Conservation (phyloP, 768 basidiomycete genomes). For the Leccinum subtestaceum region DNA sequence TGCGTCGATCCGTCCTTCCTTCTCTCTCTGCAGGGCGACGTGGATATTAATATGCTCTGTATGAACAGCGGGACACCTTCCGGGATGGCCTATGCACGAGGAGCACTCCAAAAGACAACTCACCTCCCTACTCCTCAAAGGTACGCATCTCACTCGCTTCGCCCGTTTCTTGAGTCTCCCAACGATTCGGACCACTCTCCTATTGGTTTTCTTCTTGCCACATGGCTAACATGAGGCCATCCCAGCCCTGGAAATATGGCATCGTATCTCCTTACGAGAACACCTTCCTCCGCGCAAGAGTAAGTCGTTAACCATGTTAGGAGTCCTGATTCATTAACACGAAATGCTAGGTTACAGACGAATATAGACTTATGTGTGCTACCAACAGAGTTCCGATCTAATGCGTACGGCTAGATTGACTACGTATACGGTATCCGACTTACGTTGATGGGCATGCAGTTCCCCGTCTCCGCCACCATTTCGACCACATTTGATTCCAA, state of each 20-base stretch:
- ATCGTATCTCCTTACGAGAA: slow-evolving; percentile 28
- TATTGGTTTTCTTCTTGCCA: background rate
- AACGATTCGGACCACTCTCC: background rate
- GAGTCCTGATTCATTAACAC: background rate
- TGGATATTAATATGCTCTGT: background rate
- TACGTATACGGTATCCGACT: background rate
- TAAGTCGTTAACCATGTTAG: slow-evolving; percentile 11
- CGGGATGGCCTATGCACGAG: background rate
- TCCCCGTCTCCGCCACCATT: slow-evolving; percentile 17
- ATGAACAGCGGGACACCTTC: slow-evolving; percentile 10
- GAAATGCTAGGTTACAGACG: slow-evolving; percentile 2
- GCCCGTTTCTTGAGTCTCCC: background rate
- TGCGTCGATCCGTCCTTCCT: slow-evolving; percentile 9
- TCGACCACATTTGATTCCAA: slow-evolving; percentile 26
- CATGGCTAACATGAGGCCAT: slow-evolving; percentile 13
- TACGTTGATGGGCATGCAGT: slow-evolving; percentile 7
- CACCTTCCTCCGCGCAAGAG: slow-evolving; percentile 14
- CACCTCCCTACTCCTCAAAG: slow-evolving; percentile 34
- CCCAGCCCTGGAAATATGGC: slow-evolving; percentile 34
- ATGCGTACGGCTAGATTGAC: slow-evolving; percentile 16
- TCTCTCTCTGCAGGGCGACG: background rate
- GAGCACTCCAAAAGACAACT: slow-evolving; percentile 15
- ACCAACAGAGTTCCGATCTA: slow-evolving; percentile 24
- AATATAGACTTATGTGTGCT: slow-evolving; percentile 13
- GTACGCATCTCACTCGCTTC: slow-evolving; percentile 10